Evolutionary conservation across 2,329 filamentous ascomycete species (phyloP), one percentile per base, ranked within the genome.

Genomic region (Paecilomyces dactylethromorphus): DNA sequence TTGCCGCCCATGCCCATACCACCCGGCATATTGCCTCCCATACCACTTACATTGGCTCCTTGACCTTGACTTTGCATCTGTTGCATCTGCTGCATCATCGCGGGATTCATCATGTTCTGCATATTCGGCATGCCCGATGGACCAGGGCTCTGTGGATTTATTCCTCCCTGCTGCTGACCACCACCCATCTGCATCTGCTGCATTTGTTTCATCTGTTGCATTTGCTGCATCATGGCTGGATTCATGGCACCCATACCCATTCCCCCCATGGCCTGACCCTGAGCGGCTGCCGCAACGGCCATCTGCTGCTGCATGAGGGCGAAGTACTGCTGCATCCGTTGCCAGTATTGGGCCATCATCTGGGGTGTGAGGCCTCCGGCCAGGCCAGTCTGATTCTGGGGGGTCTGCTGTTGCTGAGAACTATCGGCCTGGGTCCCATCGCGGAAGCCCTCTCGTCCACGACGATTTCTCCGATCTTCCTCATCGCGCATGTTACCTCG

Each of bases 331-430:
- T 99, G 94, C 93, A 99, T 97, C 54, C 92, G 87, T 74, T 96
- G 91, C 86, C 94, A 96, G 78, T 97, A 97, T 74, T 97, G 92
- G 2, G 94, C 94, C 92, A 97, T 97, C 81, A 96, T 88, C 69
- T 96, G 92, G 0, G 93, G 93, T 21, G 90, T 95, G 90, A 97
- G 95, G 62, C 89, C 88, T 56, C 81, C 72, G 72, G 69, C 67
- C 64, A 75, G 72, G 53, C 71, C 73, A 58, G 64, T 68, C 61
- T 76, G 76, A 24, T 69, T 64, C 62, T 78, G 78, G 55, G 74
- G 75, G 60, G 77, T 76, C 60, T 75, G 74, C 51, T 81, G 77
- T 62, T 84, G 81, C 57, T 76, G 74, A 52, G 77, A 74, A 32
- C 68, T 65, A 35, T 69, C 69, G 49, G 69, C 69, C 55, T 76